phyloP scores from a whole-genome alignment of 495 filamentous ascomycete genomes.

The Trichoderma erinaceum region DNA sequence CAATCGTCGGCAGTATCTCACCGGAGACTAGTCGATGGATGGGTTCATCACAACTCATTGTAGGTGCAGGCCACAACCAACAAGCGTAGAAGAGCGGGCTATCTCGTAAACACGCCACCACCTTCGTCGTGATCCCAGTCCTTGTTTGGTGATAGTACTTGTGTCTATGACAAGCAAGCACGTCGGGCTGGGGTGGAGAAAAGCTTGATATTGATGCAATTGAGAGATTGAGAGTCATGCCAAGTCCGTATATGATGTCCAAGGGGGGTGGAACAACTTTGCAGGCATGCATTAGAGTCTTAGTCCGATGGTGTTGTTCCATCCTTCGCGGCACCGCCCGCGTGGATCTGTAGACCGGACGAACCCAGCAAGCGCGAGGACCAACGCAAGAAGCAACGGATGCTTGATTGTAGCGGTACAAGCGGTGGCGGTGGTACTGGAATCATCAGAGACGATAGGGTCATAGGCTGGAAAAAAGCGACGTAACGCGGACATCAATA shows the following conservation, averaged over 20 bases:
- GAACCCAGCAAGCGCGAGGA: background rate
- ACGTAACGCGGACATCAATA: background rate
- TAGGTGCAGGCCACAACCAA: background rate
- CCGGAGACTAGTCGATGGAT: background rate
- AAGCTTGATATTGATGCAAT: background rate
- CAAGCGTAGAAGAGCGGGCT: background rate
- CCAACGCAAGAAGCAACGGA: background rate
- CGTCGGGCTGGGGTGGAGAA: background rate
- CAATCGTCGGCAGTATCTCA: background rate
- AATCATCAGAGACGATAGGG: background rate
- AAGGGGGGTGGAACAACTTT: background rate
- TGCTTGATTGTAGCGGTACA: background rate
- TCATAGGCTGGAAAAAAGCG: background rate
- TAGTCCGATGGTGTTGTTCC: background rate
- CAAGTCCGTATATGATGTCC: background rate
- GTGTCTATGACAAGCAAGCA: background rate
- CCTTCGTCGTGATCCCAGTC: background rate
- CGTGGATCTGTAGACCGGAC: background rate
- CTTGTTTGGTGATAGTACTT: background rate
- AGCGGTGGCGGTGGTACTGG: background rate
- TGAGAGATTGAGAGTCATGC: background rate
- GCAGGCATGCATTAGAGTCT: background rate
- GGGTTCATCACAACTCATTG: background rate
- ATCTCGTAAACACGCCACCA: background rate
- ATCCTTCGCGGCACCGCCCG: conserved; percentile 5